A percentile compares a stretch with the other conserved stretches of the same genome.
Conservation (phyloP, 75 land plant species). For the Pinus tabuliformis region DNA sequence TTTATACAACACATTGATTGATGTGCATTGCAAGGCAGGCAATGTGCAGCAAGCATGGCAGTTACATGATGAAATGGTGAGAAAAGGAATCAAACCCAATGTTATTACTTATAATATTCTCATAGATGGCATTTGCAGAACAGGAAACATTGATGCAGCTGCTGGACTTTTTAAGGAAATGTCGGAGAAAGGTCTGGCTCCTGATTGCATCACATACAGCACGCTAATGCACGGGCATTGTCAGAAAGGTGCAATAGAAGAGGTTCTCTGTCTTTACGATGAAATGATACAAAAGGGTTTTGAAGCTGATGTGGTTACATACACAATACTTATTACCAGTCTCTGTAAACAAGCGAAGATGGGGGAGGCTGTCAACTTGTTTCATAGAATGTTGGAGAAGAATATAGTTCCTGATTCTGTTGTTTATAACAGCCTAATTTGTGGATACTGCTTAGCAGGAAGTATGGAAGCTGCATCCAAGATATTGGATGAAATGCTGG, state of each 20-base stretch:
- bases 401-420: slow-evolving; percentile 18
- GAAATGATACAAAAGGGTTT: slow-evolving; percentile 15
- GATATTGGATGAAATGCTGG: slow-evolving; percentile 37
- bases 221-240: slow-evolving; percentile 6
- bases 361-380: slow-evolving; percentile 18
- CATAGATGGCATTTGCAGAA: slow-evolving; percentile 26
- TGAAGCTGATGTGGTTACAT: slow-evolving; percentile 18
- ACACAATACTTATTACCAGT: slow-evolving; percentile 17
- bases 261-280: slow-evolving; percentile 19
- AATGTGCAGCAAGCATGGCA: slow-evolving; percentile 11
- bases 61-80: slow-evolving; percentile 11
- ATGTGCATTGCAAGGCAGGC: slow-evolving; percentile 17
- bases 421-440: slow-evolving; percentile 45
- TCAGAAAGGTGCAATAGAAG: slow-evolving; percentile 8
- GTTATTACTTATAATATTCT: slow-evolving; percentile 31
- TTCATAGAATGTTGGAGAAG: slow-evolving; percentile 19
- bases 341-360: slow-evolving; percentile 19
- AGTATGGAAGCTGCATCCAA: slow-evolving; percentile 40
- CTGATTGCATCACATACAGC: slow-evolving; percentile 12
- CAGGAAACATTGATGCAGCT: slow-evolving; percentile 19
- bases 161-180: slow-evolving; percentile 14
- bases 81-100: slow-evolving; percentile 22
- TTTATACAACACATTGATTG: slow-evolving; percentile 17
- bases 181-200: slow-evolving; percentile 1
- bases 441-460: slow-evolving; percentile 45